phyloP scores from a whole-genome alignment of 345 rosid genomes.

The Rhodamnia argentea region DNA sequence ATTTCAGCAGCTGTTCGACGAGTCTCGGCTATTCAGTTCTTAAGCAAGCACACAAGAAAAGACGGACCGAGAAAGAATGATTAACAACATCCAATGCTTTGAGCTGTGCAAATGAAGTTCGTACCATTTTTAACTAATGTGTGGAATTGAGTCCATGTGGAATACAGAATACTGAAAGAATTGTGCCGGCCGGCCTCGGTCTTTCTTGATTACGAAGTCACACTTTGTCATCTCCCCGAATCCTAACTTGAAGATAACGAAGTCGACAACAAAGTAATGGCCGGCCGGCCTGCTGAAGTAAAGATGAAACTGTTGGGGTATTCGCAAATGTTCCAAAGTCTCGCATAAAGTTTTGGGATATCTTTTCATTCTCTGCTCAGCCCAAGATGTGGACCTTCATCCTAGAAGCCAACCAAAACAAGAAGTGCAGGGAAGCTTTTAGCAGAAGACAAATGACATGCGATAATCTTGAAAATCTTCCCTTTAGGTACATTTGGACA shows the following conservation, averaged over 20 bases:
- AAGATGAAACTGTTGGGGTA: not conserved
- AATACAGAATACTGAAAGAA: not conserved
- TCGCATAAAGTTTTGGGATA: not conserved
- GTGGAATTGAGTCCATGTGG: not conserved
- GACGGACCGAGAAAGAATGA: not conserved
- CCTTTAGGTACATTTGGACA: not conserved
- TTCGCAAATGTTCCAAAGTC: not conserved
- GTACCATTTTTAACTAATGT: not conserved
- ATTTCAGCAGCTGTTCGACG: not conserved
- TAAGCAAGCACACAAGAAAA: not conserved
- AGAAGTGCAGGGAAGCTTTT: not conserved
- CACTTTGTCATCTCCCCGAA: not conserved
- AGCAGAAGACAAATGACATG: not conserved
- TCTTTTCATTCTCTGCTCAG: not conserved
- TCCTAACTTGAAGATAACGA: not conserved
- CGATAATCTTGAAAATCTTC: not conserved
- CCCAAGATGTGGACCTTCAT: not conserved
- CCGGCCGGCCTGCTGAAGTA: not conserved
- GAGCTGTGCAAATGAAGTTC: not conserved
- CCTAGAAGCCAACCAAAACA: not conserved
- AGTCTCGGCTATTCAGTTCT: not conserved
- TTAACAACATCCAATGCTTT: not conserved
- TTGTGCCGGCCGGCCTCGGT: constrained; percentile 12
- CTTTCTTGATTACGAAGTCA: not conserved
- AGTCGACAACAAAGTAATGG: not conserved